Evolutionary conservation across 345 rosid species (phyloP).

Genomic region (Noccaea bulbosa): DNA sequence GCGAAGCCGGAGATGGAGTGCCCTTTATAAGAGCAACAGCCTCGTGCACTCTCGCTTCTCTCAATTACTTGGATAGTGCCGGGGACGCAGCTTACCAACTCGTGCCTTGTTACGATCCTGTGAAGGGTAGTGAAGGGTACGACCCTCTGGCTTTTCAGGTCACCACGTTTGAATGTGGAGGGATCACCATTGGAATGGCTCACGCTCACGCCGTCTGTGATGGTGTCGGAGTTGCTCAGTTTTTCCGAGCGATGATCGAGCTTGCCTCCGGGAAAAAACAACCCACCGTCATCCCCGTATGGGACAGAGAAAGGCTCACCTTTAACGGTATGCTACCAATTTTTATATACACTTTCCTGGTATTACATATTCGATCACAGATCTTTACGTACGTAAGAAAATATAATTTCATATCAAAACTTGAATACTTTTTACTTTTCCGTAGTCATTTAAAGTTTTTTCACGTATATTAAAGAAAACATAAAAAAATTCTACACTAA

Average conservation of each 20-base stretch:
- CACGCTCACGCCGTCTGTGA: slow-evolving; percentile 53
- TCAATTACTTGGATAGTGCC: slow-evolving; percentile 46
- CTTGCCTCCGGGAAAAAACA: slow-evolving; percentile 43
- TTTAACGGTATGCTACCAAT: slow-evolving; percentile 9
- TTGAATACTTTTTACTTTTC: too few relatives aligned
- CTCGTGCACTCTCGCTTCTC: slow-evolving; percentile 45
- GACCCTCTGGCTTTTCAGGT: slow-evolving; percentile 46
- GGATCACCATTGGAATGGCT: slow-evolving; percentile 55
- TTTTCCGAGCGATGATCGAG: slow-evolving; percentile 49
- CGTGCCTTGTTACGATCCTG: slow-evolving; percentile 24
- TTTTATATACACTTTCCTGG: not conserved
- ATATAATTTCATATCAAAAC: too few relatives aligned
- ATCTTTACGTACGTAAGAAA: too few relatives aligned
- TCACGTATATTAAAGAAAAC: too few relatives aligned
- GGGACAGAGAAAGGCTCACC: slow-evolving; percentile 51
- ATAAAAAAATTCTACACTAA: too few relatives aligned
- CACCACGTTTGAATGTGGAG: slow-evolving; percentile 58
- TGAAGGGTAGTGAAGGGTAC: slow-evolving; percentile 12
- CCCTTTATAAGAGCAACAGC: slow-evolving; percentile 54
- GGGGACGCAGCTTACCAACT: slow-evolving; percentile 39
- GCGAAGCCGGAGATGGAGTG: slow-evolving; percentile 52
- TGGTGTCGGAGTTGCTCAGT: slow-evolving; percentile 51
- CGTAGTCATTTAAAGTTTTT: too few relatives aligned
- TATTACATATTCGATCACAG: not conserved
- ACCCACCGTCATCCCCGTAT: slow-evolving; percentile 52